Evolutionary conservation across 139 green algal species (phyloP).

Genomic region (Klebsormidium nitens): DNA sequence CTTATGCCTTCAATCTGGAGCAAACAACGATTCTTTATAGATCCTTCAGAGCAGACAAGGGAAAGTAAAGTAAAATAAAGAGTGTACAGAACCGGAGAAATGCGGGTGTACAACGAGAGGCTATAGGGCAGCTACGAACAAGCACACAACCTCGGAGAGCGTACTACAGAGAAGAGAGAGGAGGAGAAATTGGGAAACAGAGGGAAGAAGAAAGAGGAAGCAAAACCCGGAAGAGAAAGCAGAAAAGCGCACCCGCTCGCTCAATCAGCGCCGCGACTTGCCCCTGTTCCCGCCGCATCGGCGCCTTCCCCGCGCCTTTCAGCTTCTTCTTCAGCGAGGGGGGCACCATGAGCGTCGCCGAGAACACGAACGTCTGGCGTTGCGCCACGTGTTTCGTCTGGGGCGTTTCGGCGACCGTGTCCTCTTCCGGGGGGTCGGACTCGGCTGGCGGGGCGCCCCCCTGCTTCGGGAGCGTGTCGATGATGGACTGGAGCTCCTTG

Average conservation of each 20-base stretch:
- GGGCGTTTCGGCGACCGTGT: neutral
- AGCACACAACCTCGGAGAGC: too few species aligned
- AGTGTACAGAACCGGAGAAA: too few species aligned
- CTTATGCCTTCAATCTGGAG: too few species aligned
- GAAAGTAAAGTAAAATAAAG: too few species aligned
- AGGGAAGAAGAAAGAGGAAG: constrained; percentile 67
- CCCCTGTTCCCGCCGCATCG: constrained; percentile 1
- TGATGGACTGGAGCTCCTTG: constrained; percentile 75
- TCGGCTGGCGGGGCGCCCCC: too few species aligned
- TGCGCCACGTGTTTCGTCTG: constrained; percentile 1
- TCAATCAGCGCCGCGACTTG: constrained; percentile 27
- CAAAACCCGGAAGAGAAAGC: neutral
- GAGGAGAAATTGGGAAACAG: too few species aligned
- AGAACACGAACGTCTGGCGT: constrained; percentile 92
- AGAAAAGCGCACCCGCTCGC: constrained; percentile 11
- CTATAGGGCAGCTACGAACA: too few species aligned
- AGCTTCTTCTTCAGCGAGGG: constrained; percentile 33
- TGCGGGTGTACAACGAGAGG: too few species aligned
- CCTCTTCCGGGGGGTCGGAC: neutral
- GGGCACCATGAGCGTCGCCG: constrained; percentile 90
- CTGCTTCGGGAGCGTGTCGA: constrained; percentile 58
- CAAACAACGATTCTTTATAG: too few species aligned
- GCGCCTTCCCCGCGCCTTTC: constrained; percentile 1
- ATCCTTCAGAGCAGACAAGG: too few species aligned
- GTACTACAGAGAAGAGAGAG: too few species aligned